Conservation (phyloP, 371 early-diverging fungal genomes). For the Apophysomyces sp. region DNA sequence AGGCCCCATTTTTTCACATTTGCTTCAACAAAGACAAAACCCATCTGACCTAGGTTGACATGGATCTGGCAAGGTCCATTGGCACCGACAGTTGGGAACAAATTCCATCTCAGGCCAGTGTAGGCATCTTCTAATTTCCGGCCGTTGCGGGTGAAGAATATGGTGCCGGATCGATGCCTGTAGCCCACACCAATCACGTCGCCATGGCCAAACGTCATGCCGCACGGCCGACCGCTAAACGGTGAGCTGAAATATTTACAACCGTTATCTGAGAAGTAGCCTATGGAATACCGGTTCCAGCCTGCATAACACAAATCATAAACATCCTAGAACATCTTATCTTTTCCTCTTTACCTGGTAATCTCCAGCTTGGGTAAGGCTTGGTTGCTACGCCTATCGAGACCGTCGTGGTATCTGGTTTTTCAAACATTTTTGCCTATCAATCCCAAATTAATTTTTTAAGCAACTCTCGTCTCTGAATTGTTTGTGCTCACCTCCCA, state of each 20-base stretch:
- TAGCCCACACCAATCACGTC: conserved; percentile 84
- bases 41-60: conserved; percentile 63
- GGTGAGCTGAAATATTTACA: conserved; percentile 67
- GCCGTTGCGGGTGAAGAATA: conserved; percentile 83
- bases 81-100: conserved; percentile 69
- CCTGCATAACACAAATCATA: conserved; percentile 29
- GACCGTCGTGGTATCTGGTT: conserved; percentile 57
- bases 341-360: conserved; percentile 52
- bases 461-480: not conserved
- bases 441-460: not conserved
- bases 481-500: conserved; percentile 45
- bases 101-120: conserved; percentile 52
- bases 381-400: conserved; percentile 69
- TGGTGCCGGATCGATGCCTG: conserved; percentile 70
- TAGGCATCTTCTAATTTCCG: conserved; percentile 62
- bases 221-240: conserved; percentile 61
- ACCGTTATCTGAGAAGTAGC: conserved; percentile 70
- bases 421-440: conserved; percentile 66
- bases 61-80: conserved; percentile 64
- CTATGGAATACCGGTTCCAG: conserved; percentile 73
- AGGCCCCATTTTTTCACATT: conserved; percentile 85
- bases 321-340: not conserved
- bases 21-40: conserved; percentile 73
- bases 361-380: conserved; percentile 66
- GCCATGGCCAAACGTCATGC: conserved; percentile 60